Evolutionary conservation across 148 eudicot genomes (phyloP), one percentile per base, ranked within the genome.

Genomic region (Pouteria glomerata): DNA sequence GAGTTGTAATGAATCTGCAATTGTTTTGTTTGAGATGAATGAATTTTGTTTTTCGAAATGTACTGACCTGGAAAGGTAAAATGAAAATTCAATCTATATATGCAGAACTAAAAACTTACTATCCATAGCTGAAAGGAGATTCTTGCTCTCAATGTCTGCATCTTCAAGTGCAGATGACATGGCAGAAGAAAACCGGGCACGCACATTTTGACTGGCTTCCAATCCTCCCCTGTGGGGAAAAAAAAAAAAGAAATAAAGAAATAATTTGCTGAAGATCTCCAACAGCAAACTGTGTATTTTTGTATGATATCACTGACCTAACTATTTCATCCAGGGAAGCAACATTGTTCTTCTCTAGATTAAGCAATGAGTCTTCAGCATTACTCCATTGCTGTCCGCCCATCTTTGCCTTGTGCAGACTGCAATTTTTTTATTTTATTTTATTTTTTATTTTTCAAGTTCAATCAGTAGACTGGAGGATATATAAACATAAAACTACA

Each of bases 381-480:
- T 81, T 83, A 57, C 77, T 90, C 99, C 99, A 96, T 57, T 96
- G 97, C 71, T 82, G 86, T 47, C 89, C 83, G 41, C 96, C 96
- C 78, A 85, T 72, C 80, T 87, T 84, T 26, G 92, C 89, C 83
- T 95, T 86, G 48, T 80, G 77, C 89, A 90, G 63, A 82, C 99
- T 96, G 87, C 59, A 76, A 60, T 15, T 39, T n/a, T n/a, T n/a
- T n/a, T n/a, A n/a, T n/a, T n/a, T n/a, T n/a, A n/a, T n/a, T n/a
- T n/a, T n/a, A n/a, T 56, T 45, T 19, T 42, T 70, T 35, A 48
- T 23, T 7, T 57, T 55, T 42, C 6, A 29, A 57, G 27, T 23
- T 33, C 31, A 47, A 12, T 18, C 26, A 63, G 59, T 29, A 42
- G 55, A 63, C 27, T 8, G 61, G n/a, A 64, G 34, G 58, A 34